Evolutionary conservation across 176 grass and related monocot species (phyloP), one percentile per base, ranked within the genome.

Genomic region (Ananas comosus): DNA sequence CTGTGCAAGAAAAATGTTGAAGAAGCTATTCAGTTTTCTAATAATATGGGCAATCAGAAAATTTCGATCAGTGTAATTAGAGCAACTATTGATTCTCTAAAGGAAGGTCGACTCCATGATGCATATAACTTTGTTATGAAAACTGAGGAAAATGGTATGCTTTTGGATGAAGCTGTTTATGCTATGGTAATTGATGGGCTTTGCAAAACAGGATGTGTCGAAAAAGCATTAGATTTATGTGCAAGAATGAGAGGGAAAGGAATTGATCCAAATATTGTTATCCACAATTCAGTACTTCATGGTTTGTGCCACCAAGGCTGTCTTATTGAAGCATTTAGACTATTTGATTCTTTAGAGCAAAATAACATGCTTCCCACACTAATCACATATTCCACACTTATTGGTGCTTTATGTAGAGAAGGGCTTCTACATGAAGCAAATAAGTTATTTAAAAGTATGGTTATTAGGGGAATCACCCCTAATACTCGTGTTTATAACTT

Each of bases 271-370:
- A 91, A 85, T 69, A 83, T 96, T 82, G 48, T 91, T 65, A 85
- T 84, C 48, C 81, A 91, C 65, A 96, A 96, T 72, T 96, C 91
- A 69, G 79, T 96, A 71, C 83, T 96, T 67, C 68, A 61, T 80
- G 85, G 91, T 72, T 84, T 96, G 80, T 91, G 91, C 78, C 74
- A 83, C n/a, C 85, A 96, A 33, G 91, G 91, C 29, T 96, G 80
- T 76, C 81, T 96, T 65, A 76, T 81, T 29, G 91, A 96, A 88
- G 91, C 91, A 77, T 96, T 91, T 71, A 80, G 82, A 69, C 51
- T 96, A 51, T 86, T 91, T 72, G 75, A 96, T 68, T 85, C 80
- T 70, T 59, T 96, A 81, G 91, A 96, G 81, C 70, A 78, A 63
- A 85, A 76, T 57, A n/a, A 68, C 63, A 10, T 91, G 66, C 68